A percentile compares a stretch with the other conserved stretches of the same genome.
Conservation (phyloP, 2,329 filamentous ascomycete genomes). For the Aspergillus pseudonomiae region DNA sequence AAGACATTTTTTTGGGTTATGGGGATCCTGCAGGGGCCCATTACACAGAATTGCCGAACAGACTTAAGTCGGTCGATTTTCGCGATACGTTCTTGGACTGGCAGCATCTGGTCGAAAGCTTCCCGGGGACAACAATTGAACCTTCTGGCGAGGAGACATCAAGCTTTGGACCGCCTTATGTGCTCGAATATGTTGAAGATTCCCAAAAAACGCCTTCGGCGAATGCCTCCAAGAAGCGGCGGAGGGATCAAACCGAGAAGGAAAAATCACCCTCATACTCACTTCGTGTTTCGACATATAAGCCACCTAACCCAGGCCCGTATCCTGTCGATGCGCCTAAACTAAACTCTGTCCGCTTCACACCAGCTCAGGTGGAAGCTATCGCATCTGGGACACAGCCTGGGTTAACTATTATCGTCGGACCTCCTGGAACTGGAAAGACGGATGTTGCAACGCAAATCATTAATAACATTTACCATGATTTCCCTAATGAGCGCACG, state of each 20-base stretch:
- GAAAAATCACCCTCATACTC: conserved; percentile 65
- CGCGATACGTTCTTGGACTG: conserved; percentile 94
- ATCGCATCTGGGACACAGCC: conserved; percentile 93
- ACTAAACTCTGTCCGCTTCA: conserved; percentile 83
- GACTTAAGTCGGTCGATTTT: conserved; percentile 80
- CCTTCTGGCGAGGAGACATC: conserved; percentile 70
- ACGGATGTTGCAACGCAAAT: conserved; percentile 99
- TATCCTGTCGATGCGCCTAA: conserved; percentile 85
- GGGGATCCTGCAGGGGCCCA: conserved; percentile 87
- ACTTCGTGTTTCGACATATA: conserved; percentile 85
- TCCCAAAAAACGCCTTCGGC: conserved; percentile 52
- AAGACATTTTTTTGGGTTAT: conserved; percentile 97
- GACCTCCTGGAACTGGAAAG: conserved; percentile 94
- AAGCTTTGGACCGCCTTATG: conserved; percentile 84
- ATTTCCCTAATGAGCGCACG: conserved; percentile 90
- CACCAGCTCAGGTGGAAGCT: conserved; percentile 85
- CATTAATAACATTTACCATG: conserved; percentile 98
- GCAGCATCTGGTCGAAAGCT: conserved; percentile 87
- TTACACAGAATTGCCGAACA: conserved; percentile 79
- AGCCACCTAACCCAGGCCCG: conserved; percentile 82
- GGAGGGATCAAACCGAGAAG: conserved; percentile 73
- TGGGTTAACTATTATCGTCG: conserved; percentile 89
- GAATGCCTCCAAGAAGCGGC: conserved; percentile 81
- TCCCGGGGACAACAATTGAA: conserved; percentile 85
- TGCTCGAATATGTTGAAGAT: conserved; percentile 69